Base-by-base conservation (phyloP, 352 stramenopile genomes). In the Globisporangium lucens region DNA sequence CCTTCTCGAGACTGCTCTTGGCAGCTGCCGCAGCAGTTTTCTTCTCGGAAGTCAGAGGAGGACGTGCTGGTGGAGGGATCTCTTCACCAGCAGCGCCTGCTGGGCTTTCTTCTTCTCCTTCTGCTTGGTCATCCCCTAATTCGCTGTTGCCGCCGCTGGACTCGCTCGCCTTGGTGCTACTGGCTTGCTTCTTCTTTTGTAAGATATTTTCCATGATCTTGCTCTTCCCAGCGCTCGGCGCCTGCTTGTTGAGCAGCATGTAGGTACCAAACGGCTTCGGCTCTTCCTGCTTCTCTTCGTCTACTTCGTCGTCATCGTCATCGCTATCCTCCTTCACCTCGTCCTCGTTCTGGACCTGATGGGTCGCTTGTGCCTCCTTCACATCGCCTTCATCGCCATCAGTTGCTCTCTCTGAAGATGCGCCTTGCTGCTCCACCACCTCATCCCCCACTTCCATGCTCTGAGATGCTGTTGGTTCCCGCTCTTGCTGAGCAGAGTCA, bases 201-300 rank as follows among this genome's bases (percentile, higher is more conserved):
- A 72, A 41, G 22, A 83, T 65, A 17, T 72, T 81, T 22, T 77
- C 74, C 51, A 86, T 68, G 41, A 82, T 66, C 10, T 75, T 75
- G 61, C 61, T 69, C 67, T 86, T 85, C 4, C 75, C 77, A 4
- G 66, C 65, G 3, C 46, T 70, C 30, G 67, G 38, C 13, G 65
- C 63, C 47, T 84, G 72, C 41, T 81, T 81, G 49, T 60, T 72
- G 63, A 84, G 69, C 38, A 85, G 70, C 68, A 82, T 83, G 64
- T 75, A 83, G 22, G 77, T 81, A 0, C 79, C 77, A 5, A 71
- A 70, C 5, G 71, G 68, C 33, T 78, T 75, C 0, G 68, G 46
- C 9, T 73, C 62, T 22, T 73, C 61, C 20, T 58, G 43, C n/a
- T 66, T 53, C 5, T 49, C 47, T 36, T 61, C 65, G 12, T 47